A percentile compares a stretch with the other conserved stretches of the same genome.
Evolutionary conservation across 23 red algal genomes (phyloP).

Genomic region (Chondrus crispus): DNA sequence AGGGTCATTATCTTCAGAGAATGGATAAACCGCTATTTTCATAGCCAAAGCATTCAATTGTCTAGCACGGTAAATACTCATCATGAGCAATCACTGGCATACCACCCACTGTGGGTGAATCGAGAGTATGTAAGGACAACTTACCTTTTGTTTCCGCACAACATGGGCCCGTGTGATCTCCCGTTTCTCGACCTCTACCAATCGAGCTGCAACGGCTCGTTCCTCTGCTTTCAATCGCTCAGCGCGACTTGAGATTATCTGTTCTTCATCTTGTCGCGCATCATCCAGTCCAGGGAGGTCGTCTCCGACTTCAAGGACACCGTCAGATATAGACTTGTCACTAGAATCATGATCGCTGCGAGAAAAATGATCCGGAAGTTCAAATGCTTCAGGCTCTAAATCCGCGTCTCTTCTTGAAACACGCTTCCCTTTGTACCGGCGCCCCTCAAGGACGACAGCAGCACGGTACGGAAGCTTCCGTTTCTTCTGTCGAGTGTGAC

Average conservation of each 20-base stretch:
- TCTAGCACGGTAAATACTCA: background rate
- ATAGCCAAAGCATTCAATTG: background rate
- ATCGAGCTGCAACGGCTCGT: background rate
- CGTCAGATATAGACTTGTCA: background rate
- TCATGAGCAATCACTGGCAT: conserved; percentile 33
- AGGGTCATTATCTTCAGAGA: conserved; percentile 60
- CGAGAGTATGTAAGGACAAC: background rate
- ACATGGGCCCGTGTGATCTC: background rate
- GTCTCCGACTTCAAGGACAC: background rate
- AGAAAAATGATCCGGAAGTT: background rate
- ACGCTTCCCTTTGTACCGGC: background rate
- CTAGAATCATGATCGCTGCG: no score
- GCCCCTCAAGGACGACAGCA: background rate
- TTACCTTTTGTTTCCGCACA: conserved; percentile 45
- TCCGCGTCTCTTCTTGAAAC: background rate
- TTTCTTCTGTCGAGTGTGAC: no score
- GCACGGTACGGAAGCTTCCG: background rate
- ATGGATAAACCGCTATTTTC: conserved; percentile 61
- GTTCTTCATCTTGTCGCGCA: background rate
- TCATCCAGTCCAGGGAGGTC: background rate
- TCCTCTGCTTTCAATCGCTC: background rate
- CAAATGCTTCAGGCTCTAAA: background rate
- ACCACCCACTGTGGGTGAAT: background rate
- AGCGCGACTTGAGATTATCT: no score
- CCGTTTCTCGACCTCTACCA: background rate